Percentiles rank a stretch among this genome's conserved stretches.
Evolutionary conservation across 495 filamentous ascomycete species (phyloP).

Genomic region (Wilcoxina mikolae): DNA sequence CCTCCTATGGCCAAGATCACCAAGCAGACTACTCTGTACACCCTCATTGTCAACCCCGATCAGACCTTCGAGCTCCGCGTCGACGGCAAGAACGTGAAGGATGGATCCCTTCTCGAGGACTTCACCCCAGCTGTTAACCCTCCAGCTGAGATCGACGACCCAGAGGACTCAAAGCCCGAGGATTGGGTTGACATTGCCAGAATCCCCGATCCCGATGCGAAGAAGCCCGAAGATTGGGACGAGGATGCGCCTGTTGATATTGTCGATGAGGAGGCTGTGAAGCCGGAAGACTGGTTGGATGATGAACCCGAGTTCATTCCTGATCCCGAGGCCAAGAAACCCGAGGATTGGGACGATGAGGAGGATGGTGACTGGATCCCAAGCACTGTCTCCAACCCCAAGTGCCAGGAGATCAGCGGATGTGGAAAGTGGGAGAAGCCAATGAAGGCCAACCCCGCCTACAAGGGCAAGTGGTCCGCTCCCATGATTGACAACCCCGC

Average conservation of each 20-base stretch:
- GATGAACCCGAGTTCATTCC: slow-evolving; percentile 72
- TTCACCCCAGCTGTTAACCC: slow-evolving; percentile 91
- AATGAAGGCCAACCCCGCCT: slow-evolving; percentile 86
- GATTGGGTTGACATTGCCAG: slow-evolving; percentile 88
- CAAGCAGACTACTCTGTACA: slow-evolving; percentile 90
- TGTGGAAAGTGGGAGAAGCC: slow-evolving; percentile 89
- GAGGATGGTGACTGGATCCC: slow-evolving; percentile 98
- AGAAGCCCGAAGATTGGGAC: slow-evolving; percentile 97
- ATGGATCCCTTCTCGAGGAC: slow-evolving; percentile 85
- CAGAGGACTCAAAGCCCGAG: slow-evolving; percentile 85
- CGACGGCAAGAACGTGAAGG: slow-evolving; percentile 71
- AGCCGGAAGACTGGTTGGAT: slow-evolving; percentile 92
- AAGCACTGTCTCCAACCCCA: slow-evolving; percentile 87
- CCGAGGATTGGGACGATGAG: slow-evolving; percentile 99
- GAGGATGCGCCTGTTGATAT: slow-evolving; percentile 96
- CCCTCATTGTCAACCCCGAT: slow-evolving; percentile 86
- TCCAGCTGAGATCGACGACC: slow-evolving; percentile 87
- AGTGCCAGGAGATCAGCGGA: slow-evolving; percentile 84
- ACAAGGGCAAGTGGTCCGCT: slow-evolving; percentile 98
- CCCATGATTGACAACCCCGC: slow-evolving; percentile 93
- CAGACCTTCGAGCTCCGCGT: slow-evolving; percentile 86
- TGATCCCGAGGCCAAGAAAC: slow-evolving; percentile 96
- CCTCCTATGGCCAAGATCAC: slow-evolving; percentile 72
- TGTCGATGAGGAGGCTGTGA: slow-evolving; percentile 77
- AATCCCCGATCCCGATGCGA: slow-evolving; percentile 84